Conservation (phyloP, 192 early-diverging fungal genomes). For the Podila epicladia region DNA sequence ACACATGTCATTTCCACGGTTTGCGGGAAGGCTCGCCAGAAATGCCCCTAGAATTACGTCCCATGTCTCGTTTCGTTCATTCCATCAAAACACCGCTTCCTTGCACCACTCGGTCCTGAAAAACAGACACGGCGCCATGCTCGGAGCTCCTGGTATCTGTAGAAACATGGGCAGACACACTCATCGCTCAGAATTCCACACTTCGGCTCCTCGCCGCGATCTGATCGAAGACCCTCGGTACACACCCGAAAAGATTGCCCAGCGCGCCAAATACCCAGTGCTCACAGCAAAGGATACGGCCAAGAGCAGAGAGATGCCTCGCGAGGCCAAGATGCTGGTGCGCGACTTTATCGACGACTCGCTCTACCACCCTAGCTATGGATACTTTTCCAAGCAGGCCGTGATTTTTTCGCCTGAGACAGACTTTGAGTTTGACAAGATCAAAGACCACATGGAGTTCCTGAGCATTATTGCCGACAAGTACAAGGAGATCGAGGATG, state of each 20-base stretch:
- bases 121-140: too few relatives aligned
- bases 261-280: conserved; percentile 57
- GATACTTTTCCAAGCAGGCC: conserved; percentile 97
- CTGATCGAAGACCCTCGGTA: conserved; percentile 38
- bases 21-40: not conserved
- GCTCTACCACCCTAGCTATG: conserved; percentile 96
- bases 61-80: not conserved
- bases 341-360: conserved; percentile 95
- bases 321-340: conserved; percentile 72
- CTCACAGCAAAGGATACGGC: conserved; percentile 60
- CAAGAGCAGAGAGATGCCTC: conserved; percentile 54
- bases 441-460: conserved; percentile 79
- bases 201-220: conserved; percentile 17
- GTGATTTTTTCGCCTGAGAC: conserved; percentile 76
- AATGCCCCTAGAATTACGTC: not conserved
- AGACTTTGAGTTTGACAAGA: conserved; percentile 69
- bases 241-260: conserved; percentile 45
- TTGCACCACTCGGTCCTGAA: too few relatives aligned
- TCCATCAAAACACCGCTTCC: not conserved
- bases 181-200: conserved; percentile 14
- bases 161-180: not conserved
- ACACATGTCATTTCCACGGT: not conserved
- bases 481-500: conserved; percentile 84
- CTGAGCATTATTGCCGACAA: conserved; percentile 76
- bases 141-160: not conserved